Evolutionary conservation across 192 early-diverging fungal genomes (phyloP), one percentile per base, ranked within the genome.

Genomic region (Entomortierella lignicola): DNA sequence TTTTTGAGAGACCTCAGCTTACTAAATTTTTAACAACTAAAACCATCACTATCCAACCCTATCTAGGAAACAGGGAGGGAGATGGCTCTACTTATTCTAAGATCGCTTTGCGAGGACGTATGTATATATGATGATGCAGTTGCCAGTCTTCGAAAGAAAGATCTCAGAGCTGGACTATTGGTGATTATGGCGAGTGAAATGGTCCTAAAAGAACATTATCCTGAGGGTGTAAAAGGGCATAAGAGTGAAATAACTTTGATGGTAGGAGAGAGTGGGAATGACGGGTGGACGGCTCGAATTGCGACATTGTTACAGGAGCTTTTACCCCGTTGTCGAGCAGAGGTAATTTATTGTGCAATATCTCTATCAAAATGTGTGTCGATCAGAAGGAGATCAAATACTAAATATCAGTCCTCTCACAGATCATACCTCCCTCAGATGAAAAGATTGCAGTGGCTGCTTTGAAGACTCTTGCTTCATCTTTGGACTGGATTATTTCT

Each of bases 61-160:
- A 4, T 37, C 34, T 10, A 92, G 89, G 77, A 80, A 29, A 82
- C 73, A 15, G 51, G 51, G 13, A 82, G 83, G 63, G 90, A 93
- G 44, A 66, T 89, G n/a, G 66, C 69, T 15, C 66, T 93, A 12
- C 43, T 91, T 5, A 81, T 90, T 18, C 84, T 83, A 26, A 67
- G 85, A 31, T 72, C 72, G n/a, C 66, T 93, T 0, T 83, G 81
- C 3, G 89, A 93, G 57, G 92, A 93, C 63, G 69, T 91, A 0
- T 91, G 85, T 29, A 57, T 90, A 2, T 90, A 81, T 44, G 91
- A 92, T 29, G 88, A 89, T 55, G 74, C 82, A 8, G 77, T 92
- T 2, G 89, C 91, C 1, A 83, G 79, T 26, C 57, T 85, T 15
- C 75, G 91, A 12, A 90, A 90, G 63, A 77, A 72, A 15, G 88